These are phyloP conservation scores for Falciphora oryzae DNA, from an alignment of 2,329 filamentous ascomycete species.

Conservation along the genomic window DNA sequence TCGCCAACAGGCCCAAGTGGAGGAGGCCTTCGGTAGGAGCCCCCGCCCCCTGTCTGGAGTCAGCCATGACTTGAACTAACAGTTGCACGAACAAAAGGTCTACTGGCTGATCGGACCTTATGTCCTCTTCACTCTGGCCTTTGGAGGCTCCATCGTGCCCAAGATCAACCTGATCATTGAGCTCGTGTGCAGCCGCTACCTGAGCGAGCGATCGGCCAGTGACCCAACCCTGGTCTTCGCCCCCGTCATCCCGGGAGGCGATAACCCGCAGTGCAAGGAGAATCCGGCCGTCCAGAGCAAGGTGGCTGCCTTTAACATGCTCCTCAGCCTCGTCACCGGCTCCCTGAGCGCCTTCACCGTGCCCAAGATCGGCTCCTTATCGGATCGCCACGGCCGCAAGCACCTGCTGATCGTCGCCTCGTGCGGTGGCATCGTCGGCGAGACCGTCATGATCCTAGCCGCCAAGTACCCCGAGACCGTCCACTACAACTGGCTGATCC, in stretches of 20 bases:
- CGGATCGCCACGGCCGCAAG: constrained; percentile 79
- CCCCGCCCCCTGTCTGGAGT: constrained; percentile 20
- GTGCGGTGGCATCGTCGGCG: constrained; percentile 65
- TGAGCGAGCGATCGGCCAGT: constrained; percentile 56
- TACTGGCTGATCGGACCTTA: constrained; percentile 81
- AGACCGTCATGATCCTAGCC: constrained; percentile 72
- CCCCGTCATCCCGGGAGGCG: constrained; percentile 60
- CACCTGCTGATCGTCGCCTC: constrained; percentile 68
- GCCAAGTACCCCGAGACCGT: constrained; percentile 68
- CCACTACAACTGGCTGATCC: constrained; percentile 71
- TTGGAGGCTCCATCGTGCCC: constrained; percentile 79
- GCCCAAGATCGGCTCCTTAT: constrained; percentile 77
- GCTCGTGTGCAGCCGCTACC: constrained; percentile 78
- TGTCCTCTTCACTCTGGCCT: constrained; percentile 75
- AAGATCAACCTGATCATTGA: constrained; percentile 81
- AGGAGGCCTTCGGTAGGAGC: constrained; percentile 50
- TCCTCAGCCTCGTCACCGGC: constrained; percentile 68
- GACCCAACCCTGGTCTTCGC: constrained; percentile 55
- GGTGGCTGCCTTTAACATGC: constrained; percentile 73
- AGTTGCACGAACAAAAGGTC: constrained; percentile 43
- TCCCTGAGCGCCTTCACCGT: constrained; percentile 73
- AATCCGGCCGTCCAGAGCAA: constrained; percentile 60
- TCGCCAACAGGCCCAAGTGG: constrained; percentile 56
- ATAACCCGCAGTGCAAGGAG: constrained; percentile 70
- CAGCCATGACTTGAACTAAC: neutral